Percentiles rank a stretch among this genome's conserved stretches.
These are phyloP conservation scores for Glebionis coronaria DNA, from an alignment of 129 eudicot species.

Conservation along the genomic window DNA sequence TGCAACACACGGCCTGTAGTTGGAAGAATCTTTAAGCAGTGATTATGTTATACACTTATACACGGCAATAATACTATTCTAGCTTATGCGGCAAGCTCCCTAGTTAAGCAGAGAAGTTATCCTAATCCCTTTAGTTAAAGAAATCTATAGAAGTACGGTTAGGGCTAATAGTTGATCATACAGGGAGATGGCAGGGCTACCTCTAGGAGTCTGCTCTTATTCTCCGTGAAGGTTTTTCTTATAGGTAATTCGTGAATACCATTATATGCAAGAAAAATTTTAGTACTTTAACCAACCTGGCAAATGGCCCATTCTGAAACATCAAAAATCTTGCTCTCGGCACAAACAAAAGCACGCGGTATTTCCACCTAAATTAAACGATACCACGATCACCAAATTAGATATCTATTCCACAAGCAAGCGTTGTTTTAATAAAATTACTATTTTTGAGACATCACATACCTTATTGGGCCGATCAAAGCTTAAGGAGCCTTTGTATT, in stretches of 20 bases:
- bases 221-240: no score
- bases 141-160: no score
- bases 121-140: no score
- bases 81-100: no score
- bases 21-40: background rate
- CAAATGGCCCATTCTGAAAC: conserved; percentile 99
- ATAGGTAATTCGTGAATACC: background rate
- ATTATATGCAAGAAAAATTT: background rate
- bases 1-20: background rate
- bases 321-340: conserved; percentile 95
- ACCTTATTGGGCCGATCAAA: conserved; percentile 88
- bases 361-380: conserved; percentile 63
- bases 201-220: no score
- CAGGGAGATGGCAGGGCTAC: no score
- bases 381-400: conserved; percentile 20
- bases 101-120: no score
- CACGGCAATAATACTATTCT: no score
- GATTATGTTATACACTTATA: no score
- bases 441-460: conserved; percentile 8
- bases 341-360: conserved; percentile 97
- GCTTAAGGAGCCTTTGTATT: conserved; percentile 84
- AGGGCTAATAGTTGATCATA: no score
- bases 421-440: background rate
- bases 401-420: background rate
- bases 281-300: conserved; percentile 54